Percentiles rank a stretch among this genome's conserved stretches.
These are phyloP conservation scores for Candida gigantensis DNA, from an alignment of 1,139 yeast species.

Conservation along the genomic window DNA sequence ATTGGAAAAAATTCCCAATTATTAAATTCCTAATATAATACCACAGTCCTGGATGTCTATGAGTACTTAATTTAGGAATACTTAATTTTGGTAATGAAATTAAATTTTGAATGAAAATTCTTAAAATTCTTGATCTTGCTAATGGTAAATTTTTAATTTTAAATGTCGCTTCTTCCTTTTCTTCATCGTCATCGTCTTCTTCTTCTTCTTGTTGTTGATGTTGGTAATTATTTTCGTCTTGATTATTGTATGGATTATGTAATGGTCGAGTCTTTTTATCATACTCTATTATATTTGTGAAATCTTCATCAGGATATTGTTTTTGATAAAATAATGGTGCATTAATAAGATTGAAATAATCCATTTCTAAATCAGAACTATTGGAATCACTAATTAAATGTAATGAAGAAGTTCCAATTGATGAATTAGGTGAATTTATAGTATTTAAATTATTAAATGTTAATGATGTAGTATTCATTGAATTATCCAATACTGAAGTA, in stretches of 20 bases:
- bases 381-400: constrained; percentile 2
- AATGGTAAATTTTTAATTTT: constrained; percentile 17
- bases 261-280: no score
- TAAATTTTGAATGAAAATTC: constrained; percentile 28
- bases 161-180: constrained; percentile 17
- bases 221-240: constrained; percentile 1
- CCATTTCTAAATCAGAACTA: constrained; percentile 19
- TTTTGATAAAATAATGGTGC: constrained; percentile 34
- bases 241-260: no score
- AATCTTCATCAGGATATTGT: constrained; percentile 36
- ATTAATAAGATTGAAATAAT: constrained; percentile 28
- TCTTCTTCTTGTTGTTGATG: constrained; percentile 2
- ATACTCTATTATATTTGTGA: constrained; percentile 26
- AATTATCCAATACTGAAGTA: constrained; percentile 18
- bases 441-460: constrained; percentile 2
- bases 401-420: constrained; percentile 3
- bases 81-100: constrained; percentile 34
- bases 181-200: constrained; percentile 16
- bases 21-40: constrained; percentile 42
- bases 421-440: constrained; percentile 9
- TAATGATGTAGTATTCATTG: constrained; percentile 3
- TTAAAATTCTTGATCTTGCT: constrained; percentile 26
- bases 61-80: constrained; percentile 39
- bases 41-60: constrained; percentile 49
- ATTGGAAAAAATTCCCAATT: constrained; percentile 40